These are phyloP conservation scores for Sphaerulina vaccinii DNA, from an alignment of 2,329 filamentous ascomycete species.

Conservation along the genomic window DNA sequence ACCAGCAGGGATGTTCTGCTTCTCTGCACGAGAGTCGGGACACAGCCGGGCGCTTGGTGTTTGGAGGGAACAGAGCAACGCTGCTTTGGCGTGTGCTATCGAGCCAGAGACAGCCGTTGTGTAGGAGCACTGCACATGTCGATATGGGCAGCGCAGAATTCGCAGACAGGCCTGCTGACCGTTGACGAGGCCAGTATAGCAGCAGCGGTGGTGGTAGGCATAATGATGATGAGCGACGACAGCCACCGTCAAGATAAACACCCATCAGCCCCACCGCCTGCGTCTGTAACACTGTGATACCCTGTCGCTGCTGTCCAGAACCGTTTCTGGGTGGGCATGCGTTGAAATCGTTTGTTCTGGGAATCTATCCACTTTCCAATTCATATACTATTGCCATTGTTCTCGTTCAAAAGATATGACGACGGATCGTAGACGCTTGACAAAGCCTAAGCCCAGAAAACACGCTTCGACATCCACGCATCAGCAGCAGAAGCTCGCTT, in stretches of 20 bases:
- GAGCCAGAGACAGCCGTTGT: neutral
- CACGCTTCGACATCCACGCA: no score
- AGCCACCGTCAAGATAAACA: neutral
- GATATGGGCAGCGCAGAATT: no score
- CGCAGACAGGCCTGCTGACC: no score
- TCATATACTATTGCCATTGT: slow-evolving; percentile 5
- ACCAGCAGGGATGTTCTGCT: slow-evolving; percentile 5
- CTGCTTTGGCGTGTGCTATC: neutral
- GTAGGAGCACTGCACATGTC: no score
- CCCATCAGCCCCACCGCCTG: neutral
- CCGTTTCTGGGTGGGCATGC: slow-evolving; percentile 4
- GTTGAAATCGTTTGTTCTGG: slow-evolving; percentile 4
- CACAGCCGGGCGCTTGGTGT: slow-evolving; percentile 1
- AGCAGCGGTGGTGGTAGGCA: no score
- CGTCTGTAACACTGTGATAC: neutral
- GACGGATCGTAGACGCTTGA: neutral
- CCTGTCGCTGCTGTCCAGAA: neutral
- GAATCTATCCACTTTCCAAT: slow-evolving; percentile 6
- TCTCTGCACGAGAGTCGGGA: neutral
- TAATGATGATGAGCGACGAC: no score
- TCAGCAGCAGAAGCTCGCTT: no score
- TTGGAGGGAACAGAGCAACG: neutral
- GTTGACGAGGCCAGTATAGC: neutral
- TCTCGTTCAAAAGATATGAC: neutral
- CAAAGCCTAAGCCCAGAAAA: neutral